phyloP scores from a whole-genome alignment of 495 filamentous ascomycete genomes.

The Xylaria nigripes region DNA sequence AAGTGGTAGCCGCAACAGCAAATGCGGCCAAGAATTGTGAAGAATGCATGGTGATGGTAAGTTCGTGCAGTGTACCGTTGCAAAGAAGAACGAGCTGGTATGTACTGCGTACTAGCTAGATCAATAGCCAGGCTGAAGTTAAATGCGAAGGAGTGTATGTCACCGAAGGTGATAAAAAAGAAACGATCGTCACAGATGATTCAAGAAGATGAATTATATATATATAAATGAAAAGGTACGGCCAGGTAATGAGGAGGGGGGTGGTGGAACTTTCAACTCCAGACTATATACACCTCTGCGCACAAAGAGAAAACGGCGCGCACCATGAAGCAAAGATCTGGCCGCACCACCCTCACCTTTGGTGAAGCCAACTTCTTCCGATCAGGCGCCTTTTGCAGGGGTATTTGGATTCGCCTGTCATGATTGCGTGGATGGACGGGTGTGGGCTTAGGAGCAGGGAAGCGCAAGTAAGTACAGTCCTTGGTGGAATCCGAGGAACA shows the following conservation, averaged over 20 bases:
- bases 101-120: slow-evolving; percentile 14
- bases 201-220: slow-evolving; percentile 16
- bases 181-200: slow-evolving; percentile 21
- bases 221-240: not conserved
- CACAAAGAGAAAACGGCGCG: not conserved
- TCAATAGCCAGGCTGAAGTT: slow-evolving; percentile 16
- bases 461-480: not conserved
- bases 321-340: not conserved
- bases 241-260: not conserved
- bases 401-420: not conserved
- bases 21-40: slow-evolving; percentile 19
- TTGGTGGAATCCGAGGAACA: not conserved
- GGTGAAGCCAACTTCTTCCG: not conserved
- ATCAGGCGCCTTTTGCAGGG: not conserved
- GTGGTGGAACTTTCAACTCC: slow-evolving; percentile 4
- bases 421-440: not conserved
- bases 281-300: not conserved
- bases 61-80: slow-evolving; percentile 9
- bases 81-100: slow-evolving; percentile 6
- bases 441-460: not conserved
- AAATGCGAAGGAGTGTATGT: slow-evolving; percentile 23
- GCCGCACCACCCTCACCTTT: not conserved
- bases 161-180: slow-evolving; percentile 18
- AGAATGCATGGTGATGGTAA: slow-evolving; percentile 22
- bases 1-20: slow-evolving; percentile 24